phyloP scores from a whole-genome alignment of 1,284 basidiomycete species.

The Ceratobasidium sp. region DNA sequence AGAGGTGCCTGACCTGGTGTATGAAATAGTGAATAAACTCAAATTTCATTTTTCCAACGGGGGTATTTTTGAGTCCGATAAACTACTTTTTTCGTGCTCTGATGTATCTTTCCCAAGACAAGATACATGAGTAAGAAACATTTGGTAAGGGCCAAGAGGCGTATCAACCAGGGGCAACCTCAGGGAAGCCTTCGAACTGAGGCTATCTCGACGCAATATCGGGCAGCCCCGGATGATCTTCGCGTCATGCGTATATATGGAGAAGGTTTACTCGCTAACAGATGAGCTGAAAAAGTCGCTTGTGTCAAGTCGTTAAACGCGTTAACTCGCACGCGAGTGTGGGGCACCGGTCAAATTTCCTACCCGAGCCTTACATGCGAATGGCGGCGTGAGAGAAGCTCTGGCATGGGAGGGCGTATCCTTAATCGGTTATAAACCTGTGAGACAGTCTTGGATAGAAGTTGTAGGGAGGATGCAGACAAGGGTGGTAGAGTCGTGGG shows the following conservation, averaged over 20 bases:
- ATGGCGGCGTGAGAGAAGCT: neutral
- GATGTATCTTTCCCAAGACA: neutral
- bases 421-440: neutral
- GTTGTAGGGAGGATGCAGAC: neutral
- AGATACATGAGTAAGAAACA: neutral
- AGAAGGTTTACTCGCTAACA: neutral
- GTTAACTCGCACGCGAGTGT: neutral
- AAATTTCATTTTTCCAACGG: neutral
- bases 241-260: neutral
- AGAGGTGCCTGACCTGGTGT: neutral
- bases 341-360: neutral
- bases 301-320: neutral
- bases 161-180: neutral
- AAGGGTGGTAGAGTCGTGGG: slow-evolving; percentile 12
- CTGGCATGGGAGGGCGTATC: neutral
- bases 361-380: neutral
- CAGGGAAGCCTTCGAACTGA: slow-evolving; percentile 22
- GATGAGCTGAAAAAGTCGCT: slow-evolving; percentile 10
- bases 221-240: slow-evolving; percentile 31
- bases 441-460: neutral
- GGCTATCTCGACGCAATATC: slow-evolving; percentile 20
- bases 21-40: neutral
- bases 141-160: slow-evolving; percentile 17
- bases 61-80: no score
- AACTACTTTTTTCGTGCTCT: no score